Conservation (phyloP, 2,329 filamentous ascomycete genomes). For the Exserohilum turcica region DNA sequence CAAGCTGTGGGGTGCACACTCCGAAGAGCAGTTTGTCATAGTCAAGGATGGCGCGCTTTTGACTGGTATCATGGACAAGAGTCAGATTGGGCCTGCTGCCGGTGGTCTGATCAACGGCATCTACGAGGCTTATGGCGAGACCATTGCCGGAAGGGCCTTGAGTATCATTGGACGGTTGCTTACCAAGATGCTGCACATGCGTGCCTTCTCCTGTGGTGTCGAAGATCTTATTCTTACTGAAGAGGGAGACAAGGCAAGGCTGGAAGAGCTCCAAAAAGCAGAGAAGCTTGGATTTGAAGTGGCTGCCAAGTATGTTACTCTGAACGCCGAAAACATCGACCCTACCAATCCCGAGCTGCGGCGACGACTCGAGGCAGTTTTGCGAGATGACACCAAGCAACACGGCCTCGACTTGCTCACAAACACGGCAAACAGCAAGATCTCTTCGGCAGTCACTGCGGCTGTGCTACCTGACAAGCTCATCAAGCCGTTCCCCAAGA, state of each 20-base stretch:
- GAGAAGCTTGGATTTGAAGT: slow-evolving; percentile 74
- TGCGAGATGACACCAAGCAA: slow-evolving; percentile 90
- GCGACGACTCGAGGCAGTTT: slow-evolving; percentile 81
- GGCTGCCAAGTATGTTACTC: slow-evolving; percentile 84
- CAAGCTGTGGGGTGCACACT: slow-evolving; percentile 75
- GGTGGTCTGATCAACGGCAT: slow-evolving; percentile 90
- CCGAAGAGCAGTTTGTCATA: slow-evolving; percentile 79
- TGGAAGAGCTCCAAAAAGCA: slow-evolving; percentile 70
- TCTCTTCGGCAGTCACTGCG: slow-evolving; percentile 79
- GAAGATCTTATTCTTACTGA: slow-evolving; percentile 88
- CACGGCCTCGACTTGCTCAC: slow-evolving; percentile 86
- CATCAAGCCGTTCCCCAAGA: slow-evolving; percentile 90
- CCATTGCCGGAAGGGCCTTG: slow-evolving; percentile 81
- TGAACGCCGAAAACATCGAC: slow-evolving; percentile 68
- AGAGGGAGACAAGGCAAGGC: slow-evolving; percentile 74
- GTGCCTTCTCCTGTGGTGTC: slow-evolving; percentile 96
- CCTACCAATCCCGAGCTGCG: slow-evolving; percentile 72
- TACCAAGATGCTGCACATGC: slow-evolving; percentile 88
- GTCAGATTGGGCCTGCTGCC: slow-evolving; percentile 84
- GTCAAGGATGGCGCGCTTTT: slow-evolving; percentile 88
- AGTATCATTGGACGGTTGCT: slow-evolving; percentile 88
- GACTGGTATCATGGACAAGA: slow-evolving; percentile 91
- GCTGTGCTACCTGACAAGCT: slow-evolving; percentile 81
- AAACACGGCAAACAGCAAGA: slow-evolving; percentile 69
- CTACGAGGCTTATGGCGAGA: slow-evolving; percentile 91